These are phyloP conservation scores for Beauveria medogensis DNA, from an alignment of 2,329 filamentous ascomycete genomes.

Conservation along the genomic window DNA sequence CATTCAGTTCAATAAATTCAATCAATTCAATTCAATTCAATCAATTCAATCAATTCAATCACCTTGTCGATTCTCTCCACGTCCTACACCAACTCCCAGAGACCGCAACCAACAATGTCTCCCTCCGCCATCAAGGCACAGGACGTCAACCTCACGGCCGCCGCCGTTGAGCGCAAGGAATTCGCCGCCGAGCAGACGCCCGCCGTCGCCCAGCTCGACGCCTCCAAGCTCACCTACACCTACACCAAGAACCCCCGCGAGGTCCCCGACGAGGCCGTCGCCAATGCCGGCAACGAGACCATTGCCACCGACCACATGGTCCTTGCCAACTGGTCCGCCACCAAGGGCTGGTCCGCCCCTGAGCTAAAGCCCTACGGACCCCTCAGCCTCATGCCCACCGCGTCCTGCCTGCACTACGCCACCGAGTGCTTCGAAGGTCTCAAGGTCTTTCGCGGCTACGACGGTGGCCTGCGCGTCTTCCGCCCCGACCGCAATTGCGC, in stretches of 20 bases:
- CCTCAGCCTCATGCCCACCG: slow-evolving; percentile 70
- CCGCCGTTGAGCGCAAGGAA: slow-evolving; percentile 44
- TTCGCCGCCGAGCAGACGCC: slow-evolving; percentile 22
- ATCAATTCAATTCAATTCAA: background rate
- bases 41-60: background rate
- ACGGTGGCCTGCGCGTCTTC: slow-evolving; percentile 69
- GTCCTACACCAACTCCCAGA: background rate
- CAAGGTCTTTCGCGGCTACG: slow-evolving; percentile 73
- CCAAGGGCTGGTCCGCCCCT: slow-evolving; percentile 64
- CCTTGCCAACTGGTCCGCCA: slow-evolving; percentile 57
- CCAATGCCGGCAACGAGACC: slow-evolving; percentile 41
- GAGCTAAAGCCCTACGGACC: slow-evolving; percentile 71
- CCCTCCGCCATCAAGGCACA: slow-evolving; percentile 39
- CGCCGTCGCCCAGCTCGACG: slow-evolving; percentile 52
- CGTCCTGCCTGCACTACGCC: slow-evolving; percentile 77
- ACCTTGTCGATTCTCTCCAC: background rate
- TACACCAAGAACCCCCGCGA: slow-evolving; percentile 41
- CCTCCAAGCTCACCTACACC: slow-evolving; percentile 52
- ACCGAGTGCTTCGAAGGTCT: slow-evolving; percentile 85
- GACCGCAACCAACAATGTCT: slow-evolving; percentile 31
- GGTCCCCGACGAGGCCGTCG: slow-evolving; percentile 43
- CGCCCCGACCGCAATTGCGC: slow-evolving; percentile 65
- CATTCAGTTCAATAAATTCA: background rate
- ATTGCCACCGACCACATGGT: slow-evolving; percentile 85
- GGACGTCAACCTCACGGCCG: slow-evolving; percentile 43